phyloP scores from a whole-genome alignment of 2,329 filamentous ascomycete species.

The Aspergillus sp. region DNA sequence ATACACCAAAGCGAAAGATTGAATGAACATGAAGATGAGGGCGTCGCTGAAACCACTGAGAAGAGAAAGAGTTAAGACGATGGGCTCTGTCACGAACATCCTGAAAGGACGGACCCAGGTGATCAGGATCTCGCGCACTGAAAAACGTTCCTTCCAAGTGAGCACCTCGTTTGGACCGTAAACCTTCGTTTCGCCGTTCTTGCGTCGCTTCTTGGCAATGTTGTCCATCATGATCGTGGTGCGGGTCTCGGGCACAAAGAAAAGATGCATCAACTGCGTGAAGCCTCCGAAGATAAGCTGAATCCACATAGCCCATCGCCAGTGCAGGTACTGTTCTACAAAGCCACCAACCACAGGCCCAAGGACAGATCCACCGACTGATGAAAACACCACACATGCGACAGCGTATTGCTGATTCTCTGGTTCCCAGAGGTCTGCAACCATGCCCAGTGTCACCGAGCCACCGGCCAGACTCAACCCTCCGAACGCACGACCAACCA shows the following conservation, averaged over 20 bases:
- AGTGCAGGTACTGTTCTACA: slow-evolving; percentile 47
- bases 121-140: slow-evolving; percentile 26
- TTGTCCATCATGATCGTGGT: slow-evolving; percentile 56
- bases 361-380: slow-evolving; percentile 69
- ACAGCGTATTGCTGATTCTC: slow-evolving; percentile 72
- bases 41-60: slow-evolving; percentile 71
- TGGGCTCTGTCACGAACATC: slow-evolving; percentile 72
- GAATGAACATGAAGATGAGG: slow-evolving; percentile 65
- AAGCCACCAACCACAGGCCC: slow-evolving; percentile 56
- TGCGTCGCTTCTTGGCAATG: slow-evolving; percentile 56
- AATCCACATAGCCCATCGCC: slow-evolving; percentile 62
- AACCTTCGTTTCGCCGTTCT: slow-evolving; percentile 54
- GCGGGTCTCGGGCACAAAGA: slow-evolving; percentile 57
- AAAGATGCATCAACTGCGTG: slow-evolving; percentile 52
- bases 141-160: slow-evolving; percentile 45
- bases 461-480: slow-evolving; percentile 70
- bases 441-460: slow-evolving; percentile 72
- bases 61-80: slow-evolving; percentile 66
- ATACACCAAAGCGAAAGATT: slow-evolving; percentile 58
- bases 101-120: slow-evolving; percentile 65
- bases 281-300: slow-evolving; percentile 57
- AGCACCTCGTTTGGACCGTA: slow-evolving; percentile 61
- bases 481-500: slow-evolving; percentile 66
- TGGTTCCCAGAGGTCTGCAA: slow-evolving; percentile 70
- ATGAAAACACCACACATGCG: slow-evolving; percentile 73